Percentiles rank a stretch among this genome's conserved stretches.
phyloP scores from a whole-genome alignment of 768 basidiomycete species.

The Punctularia strigosozonata region DNA sequence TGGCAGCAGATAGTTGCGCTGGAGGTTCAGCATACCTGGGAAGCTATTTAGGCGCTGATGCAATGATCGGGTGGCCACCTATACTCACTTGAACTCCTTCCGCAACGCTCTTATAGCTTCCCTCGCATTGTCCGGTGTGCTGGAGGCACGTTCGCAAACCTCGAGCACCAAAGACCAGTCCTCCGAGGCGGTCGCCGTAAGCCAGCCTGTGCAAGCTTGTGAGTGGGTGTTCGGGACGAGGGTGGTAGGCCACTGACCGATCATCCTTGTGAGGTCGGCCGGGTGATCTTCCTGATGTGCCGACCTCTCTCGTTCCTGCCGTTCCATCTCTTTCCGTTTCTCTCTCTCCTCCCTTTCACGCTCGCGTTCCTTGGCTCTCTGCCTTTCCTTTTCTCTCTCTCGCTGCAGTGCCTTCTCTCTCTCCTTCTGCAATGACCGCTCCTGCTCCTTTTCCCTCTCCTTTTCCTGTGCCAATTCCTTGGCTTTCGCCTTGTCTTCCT shows the following conservation, averaged over 20 bases:
- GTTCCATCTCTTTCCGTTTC: too few species aligned
- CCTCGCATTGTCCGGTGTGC: constrained; percentile 61
- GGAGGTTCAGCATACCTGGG: constrained; percentile 62
- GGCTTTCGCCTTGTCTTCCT: background rate
- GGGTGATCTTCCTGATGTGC: constrained; percentile 34
- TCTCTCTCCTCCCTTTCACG: constrained; percentile 25
- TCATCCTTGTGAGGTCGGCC: constrained; percentile 57
- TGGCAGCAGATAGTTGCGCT: constrained; percentile 65
- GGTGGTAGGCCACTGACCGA: constrained; percentile 30
- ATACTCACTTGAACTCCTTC: constrained; percentile 70
- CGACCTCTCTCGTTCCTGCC: too few species aligned
- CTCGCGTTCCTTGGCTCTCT: constrained; percentile 27
- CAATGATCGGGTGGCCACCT: background rate
- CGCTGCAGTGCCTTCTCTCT: constrained; percentile 15
- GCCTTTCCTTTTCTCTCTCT: constrained; percentile 23
- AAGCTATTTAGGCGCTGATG: background rate
- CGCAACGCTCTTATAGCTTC: constrained; percentile 77
- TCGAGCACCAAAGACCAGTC: constrained; percentile 77
- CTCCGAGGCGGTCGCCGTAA: constrained; percentile 70
- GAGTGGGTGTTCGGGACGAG: background rate
- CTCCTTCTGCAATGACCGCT: too few species aligned
- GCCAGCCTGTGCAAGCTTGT: constrained; percentile 30
- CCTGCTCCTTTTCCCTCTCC: constrained; percentile 8
- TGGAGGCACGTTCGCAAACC: constrained; percentile 74
- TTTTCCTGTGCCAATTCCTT: too few species aligned